Conservation (phyloP, 2,329 filamentous ascomycete genomes). For the Raffaelea albimanens region DNA sequence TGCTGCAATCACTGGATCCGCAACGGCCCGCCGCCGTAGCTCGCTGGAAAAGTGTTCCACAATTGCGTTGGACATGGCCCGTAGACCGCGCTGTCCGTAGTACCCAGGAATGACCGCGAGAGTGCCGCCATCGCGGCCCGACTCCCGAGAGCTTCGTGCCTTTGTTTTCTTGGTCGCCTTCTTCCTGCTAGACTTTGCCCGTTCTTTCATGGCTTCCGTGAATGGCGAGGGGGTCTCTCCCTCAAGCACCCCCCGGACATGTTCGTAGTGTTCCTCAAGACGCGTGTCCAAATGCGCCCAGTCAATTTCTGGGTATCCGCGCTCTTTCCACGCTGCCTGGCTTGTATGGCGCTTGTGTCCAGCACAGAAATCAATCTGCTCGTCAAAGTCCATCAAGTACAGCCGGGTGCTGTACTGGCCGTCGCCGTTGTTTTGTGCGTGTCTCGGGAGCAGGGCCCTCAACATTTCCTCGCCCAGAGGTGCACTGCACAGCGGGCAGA, state of each 20-base stretch:
- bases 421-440: constrained; percentile 7
- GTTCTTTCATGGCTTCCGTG: constrained; percentile 43
- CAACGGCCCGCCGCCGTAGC: constrained; percentile 51
- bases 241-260: constrained; percentile 51
- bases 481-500: constrained; percentile 60
- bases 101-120: constrained; percentile 64
- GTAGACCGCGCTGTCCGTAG: constrained; percentile 68
- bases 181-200: constrained; percentile 40
- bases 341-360: constrained; percentile 51
- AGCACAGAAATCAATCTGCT: constrained; percentile 55
- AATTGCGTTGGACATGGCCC: constrained; percentile 61
- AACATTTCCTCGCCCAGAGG: constrained; percentile 46
- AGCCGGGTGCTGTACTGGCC: constrained; percentile 17
- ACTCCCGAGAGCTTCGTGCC: too few species aligned
- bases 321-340: constrained; percentile 32
- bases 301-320: constrained; percentile 60
- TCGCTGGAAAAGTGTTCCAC: constrained; percentile 48
- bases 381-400: constrained; percentile 38
- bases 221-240: constrained; percentile 49
- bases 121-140: constrained; percentile 24
- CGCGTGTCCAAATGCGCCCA: constrained; percentile 55
- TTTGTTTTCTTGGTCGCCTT: not conserved
- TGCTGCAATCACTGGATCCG: constrained; percentile 56
- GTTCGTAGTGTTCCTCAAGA: constrained; percentile 43
- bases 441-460: constrained; percentile 15